phyloP scores from a whole-genome alignment of 2,329 filamentous ascomycete species.

The Pestalotiopsis sp. region DNA sequence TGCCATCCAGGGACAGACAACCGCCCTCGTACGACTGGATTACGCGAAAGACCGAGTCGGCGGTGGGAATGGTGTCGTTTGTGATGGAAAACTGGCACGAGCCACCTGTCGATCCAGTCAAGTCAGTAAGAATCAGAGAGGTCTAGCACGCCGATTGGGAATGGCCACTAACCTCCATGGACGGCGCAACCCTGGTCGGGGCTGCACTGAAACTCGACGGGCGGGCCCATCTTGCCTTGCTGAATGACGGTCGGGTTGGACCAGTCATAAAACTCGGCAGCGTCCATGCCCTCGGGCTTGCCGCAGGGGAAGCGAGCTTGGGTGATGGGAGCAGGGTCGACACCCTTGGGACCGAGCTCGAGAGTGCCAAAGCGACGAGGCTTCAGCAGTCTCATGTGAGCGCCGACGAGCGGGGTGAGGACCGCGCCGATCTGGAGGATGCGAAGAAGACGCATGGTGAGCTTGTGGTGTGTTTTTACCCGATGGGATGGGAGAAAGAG shows the following conservation, averaged over 20 bases:
- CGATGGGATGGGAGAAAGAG: too few species aligned
- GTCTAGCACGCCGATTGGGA: background rate
- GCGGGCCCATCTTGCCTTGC: background rate
- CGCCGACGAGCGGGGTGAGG: background rate
- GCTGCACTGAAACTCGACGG: background rate
- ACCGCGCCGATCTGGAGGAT: background rate
- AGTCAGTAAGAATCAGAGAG: background rate
- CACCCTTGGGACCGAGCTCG: background rate
- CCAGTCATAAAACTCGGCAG: background rate
- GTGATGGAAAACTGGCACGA: slow-evolving; percentile 76
- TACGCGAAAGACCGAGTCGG: slow-evolving; percentile 65
- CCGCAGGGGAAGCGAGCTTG: background rate
- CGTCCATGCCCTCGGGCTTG: background rate
- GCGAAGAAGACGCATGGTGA: background rate
- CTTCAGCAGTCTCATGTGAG: background rate
- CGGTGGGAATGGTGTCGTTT: slow-evolving; percentile 50
- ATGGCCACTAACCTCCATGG: background rate
- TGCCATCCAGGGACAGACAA: slow-evolving; percentile 58
- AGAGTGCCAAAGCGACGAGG: background rate
- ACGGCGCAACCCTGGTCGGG: background rate
- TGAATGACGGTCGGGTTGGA: background rate
- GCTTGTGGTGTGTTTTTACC: background rate
- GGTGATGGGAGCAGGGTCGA: background rate
- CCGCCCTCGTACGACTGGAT: slow-evolving; percentile 73
- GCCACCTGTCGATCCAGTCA: slow-evolving; percentile 49